Conservation (phyloP, 2,329 filamentous ascomycete species). For the Zelopaecilomyces penicillatus region DNA sequence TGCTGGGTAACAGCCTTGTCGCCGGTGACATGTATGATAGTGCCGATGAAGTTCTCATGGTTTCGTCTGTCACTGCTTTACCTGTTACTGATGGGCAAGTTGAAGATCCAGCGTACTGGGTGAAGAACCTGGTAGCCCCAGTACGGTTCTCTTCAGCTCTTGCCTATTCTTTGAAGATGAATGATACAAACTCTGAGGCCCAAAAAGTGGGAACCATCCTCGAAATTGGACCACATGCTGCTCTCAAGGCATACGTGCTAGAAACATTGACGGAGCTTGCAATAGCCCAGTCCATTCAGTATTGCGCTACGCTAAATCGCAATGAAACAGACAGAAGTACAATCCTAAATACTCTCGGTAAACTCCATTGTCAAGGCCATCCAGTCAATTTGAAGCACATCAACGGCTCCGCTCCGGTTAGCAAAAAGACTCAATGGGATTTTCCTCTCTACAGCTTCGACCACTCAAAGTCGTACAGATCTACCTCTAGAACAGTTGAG, state of each 20-base stretch:
- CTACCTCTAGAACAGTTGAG: too few species aligned
- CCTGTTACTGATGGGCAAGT: constrained; percentile 5
- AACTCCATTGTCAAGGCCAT: constrained; percentile 2
- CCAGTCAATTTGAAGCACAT: constrained; percentile 1
- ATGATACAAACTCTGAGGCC: constrained; percentile 1
- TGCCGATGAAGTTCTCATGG: constrained; percentile 6
- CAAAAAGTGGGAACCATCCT: constrained; percentile 1
- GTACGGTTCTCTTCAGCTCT: constrained; percentile 3
- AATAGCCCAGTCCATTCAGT: background rate
- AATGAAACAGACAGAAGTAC: constrained; percentile 2
- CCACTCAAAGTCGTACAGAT: background rate
- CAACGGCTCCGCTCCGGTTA: constrained; percentile 1
- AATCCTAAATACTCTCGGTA: background rate
- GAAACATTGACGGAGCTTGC: constrained; percentile 3
- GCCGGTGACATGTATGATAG: background rate
- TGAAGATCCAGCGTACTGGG: constrained; percentile 5
- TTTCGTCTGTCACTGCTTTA: constrained; percentile 6
- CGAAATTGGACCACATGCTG: constrained; percentile 9
- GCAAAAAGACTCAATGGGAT: background rate
- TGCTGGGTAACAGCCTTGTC: constrained; percentile 9
- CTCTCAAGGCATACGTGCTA: constrained; percentile 4
- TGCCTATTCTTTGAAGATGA: background rate
- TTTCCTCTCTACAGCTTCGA: background rate
- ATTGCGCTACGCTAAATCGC: constrained; percentile 5
- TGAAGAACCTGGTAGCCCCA: constrained; percentile 5